These are phyloP conservation scores for Pseudoscleropodium purum DNA, from an alignment of 225 moss, liverwort and hornwort species.

Conservation along the genomic window DNA sequence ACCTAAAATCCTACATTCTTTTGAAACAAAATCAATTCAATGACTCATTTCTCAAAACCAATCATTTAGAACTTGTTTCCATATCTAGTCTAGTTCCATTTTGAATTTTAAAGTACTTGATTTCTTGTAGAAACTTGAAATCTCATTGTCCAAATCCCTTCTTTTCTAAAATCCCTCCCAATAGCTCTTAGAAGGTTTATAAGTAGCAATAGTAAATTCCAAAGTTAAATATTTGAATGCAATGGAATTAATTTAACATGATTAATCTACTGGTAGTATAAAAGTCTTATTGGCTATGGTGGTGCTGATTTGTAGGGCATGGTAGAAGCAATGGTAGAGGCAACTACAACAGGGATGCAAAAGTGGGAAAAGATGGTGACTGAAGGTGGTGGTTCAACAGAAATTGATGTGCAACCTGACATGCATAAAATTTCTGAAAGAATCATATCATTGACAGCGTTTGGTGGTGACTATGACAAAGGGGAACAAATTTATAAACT, in stretches of 20 bases:
- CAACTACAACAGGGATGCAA: background rate
- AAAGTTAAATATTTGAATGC: background rate
- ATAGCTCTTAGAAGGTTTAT: background rate
- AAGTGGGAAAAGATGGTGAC: background rate
- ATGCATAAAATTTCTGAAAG: background rate
- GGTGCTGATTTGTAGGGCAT: background rate
- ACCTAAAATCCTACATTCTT: background rate
- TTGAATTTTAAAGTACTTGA: background rate
- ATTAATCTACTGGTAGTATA: background rate
- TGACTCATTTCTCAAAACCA: background rate
- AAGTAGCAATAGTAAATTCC: background rate
- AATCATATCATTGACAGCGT: background rate
- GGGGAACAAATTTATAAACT: background rate
- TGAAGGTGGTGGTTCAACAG: background rate
- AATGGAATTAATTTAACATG: background rate
- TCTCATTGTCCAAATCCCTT: too few species aligned
- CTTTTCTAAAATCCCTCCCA: background rate
- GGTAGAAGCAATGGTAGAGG: background rate
- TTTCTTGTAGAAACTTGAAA: background rate
- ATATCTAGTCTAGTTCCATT: accelerated
- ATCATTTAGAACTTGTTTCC: background rate
- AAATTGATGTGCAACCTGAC: background rate
- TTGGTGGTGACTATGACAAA: background rate
- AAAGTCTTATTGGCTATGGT: background rate
- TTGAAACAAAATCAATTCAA: background rate